These are phyloP conservation scores for Arthrobotrys sinensis DNA, from an alignment of 2,329 filamentous ascomycete genomes.

Conservation along the genomic window DNA sequence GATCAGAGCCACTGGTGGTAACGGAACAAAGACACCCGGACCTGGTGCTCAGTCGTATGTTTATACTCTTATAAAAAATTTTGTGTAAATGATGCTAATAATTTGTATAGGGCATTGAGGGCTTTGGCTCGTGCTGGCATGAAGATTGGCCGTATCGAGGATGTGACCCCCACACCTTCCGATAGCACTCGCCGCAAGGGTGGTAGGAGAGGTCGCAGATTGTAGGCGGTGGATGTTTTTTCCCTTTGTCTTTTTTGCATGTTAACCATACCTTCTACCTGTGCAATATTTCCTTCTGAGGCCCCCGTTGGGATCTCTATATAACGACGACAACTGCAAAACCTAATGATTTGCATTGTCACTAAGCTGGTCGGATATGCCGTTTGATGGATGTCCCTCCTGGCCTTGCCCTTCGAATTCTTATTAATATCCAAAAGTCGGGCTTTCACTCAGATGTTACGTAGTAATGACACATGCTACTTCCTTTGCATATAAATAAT, in stretches of 20 bases:
- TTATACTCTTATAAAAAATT: not conserved
- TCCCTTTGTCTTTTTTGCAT: slow-evolving; percentile 36
- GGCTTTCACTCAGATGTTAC: slow-evolving; percentile 48
- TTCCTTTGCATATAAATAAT: slow-evolving; percentile 56
- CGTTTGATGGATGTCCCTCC: slow-evolving; percentile 27
- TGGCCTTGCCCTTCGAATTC: slow-evolving; percentile 17
- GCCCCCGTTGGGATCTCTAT: slow-evolving; percentile 25
- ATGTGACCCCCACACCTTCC: slow-evolving; percentile 98
- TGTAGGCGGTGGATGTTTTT: slow-evolving; percentile 75
- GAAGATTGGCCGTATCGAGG: slow-evolving; percentile 99
- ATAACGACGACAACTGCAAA: slow-evolving; percentile 49
- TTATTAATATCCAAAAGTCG: slow-evolving; percentile 48
- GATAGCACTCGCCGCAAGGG: slow-evolving; percentile 99
- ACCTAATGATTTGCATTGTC: slow-evolving; percentile 36
- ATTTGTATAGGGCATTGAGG: slow-evolving; percentile 78
- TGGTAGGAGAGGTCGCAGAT: slow-evolving; percentile 99
- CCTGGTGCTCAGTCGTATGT: slow-evolving; percentile 90
- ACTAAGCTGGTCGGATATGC: slow-evolving; percentile 26
- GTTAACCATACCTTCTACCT: slow-evolving; percentile 58
- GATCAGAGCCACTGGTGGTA: slow-evolving; percentile 99
- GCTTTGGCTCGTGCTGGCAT: slow-evolving; percentile 98
- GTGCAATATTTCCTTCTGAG: slow-evolving; percentile 55
- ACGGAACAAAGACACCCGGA: slow-evolving; percentile 99
- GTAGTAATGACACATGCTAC: slow-evolving; percentile 61
- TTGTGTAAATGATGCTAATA: slow-evolving; percentile 18